Evolutionary conservation across 305 asterid genomes (phyloP), one percentile per base, ranked within the genome.

Genomic region (Caryopteris hybrid): DNA sequence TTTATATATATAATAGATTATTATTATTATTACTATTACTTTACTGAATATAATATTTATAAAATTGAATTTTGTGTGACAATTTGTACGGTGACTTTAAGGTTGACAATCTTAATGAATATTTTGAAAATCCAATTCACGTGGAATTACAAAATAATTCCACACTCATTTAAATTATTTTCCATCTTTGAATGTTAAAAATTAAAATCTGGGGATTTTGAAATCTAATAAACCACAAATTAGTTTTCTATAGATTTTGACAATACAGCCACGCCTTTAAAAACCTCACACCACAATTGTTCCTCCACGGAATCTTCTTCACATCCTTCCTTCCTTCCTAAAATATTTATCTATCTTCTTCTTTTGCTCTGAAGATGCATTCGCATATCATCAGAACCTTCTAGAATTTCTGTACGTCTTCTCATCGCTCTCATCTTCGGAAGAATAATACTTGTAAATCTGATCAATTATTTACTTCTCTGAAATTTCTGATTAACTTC

Each of bases 321-420:
- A 38, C 67, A 52, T 59, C 77, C 82, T 64, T 69, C 68, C 64
- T 64, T 72, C 77, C 71, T 56, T 20, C 36, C 52, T 31, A 20
- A 0, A 11, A 9, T 39, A 47, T 47, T 18, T 31, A 16, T 6
- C 18, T 33, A 18, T 10, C 17, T 18, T 47, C 68, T 16, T 45
- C 27, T 36, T 41, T 55, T 61, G 66, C 46, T 66, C 43, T 53
- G 16, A 17, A 23, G 5, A 5, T 54, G 31, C 53, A 42, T 68
- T 18, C 51, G 53, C 56, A 58, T 42, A 36, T 38, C 14, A 10
- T 57, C 74, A 54, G 84, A 83, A 89, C 73, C 83, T 83, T 85
- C 88, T 81, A 77, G 87, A 86, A 76, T 69, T 53, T 61, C 72
- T 52, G 45, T 22, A 21, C 64, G 22, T 41, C 69, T 55, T 17